Evolutionary conservation across 2,329 filamentous ascomycete species (phyloP).

Genomic region (Paecilomyces dactylethromorphus): DNA sequence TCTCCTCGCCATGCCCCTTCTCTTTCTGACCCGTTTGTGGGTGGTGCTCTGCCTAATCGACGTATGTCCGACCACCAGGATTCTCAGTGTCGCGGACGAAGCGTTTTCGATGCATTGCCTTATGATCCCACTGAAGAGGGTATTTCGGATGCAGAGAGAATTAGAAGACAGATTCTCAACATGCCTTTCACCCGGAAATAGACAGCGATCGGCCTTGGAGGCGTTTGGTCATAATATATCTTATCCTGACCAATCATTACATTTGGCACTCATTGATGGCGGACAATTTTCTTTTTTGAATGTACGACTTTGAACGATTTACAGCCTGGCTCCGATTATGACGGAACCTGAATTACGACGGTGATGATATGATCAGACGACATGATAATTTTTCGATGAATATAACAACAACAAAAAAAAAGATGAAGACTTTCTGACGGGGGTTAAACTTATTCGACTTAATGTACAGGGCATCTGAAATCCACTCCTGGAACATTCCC

Average conservation of each 20-base stretch:
- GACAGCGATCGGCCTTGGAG: slow-evolving; percentile 1
- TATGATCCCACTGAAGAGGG: slow-evolving; percentile 28
- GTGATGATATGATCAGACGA: slow-evolving; percentile 21
- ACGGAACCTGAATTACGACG: slow-evolving; percentile 29
- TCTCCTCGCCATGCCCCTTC: slow-evolving; percentile 35
- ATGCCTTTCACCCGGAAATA: slow-evolving; percentile 24
- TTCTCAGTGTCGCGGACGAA: slow-evolving; percentile 11
- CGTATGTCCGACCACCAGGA: slow-evolving; percentile 9
- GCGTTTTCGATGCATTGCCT: slow-evolving; percentile 11
- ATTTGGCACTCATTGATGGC: not conserved
- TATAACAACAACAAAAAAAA: slow-evolving; percentile 9
- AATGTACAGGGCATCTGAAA: slow-evolving; percentile 2
- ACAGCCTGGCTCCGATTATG: slow-evolving; percentile 8
- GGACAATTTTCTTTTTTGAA: not conserved
- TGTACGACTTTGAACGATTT: slow-evolving; percentile 1
- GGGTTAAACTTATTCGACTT: slow-evolving; percentile 7
- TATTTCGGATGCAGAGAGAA: slow-evolving; percentile 32
- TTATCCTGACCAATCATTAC: slow-evolving; percentile 1
- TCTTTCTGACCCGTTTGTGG: slow-evolving; percentile 38
- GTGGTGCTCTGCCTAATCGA: slow-evolving; percentile 15
- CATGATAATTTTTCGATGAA: slow-evolving; percentile 3
- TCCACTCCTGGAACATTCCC: not conserved
- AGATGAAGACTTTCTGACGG: slow-evolving; percentile 2
- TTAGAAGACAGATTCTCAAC: slow-evolving; percentile 32
- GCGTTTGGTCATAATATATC: not conserved